Percentiles rank a stretch among this genome's conserved stretches.
These are phyloP conservation scores for Orbilia quercus DNA, from an alignment of 2,329 filamentous ascomycete genomes.

Conservation along the genomic window DNA sequence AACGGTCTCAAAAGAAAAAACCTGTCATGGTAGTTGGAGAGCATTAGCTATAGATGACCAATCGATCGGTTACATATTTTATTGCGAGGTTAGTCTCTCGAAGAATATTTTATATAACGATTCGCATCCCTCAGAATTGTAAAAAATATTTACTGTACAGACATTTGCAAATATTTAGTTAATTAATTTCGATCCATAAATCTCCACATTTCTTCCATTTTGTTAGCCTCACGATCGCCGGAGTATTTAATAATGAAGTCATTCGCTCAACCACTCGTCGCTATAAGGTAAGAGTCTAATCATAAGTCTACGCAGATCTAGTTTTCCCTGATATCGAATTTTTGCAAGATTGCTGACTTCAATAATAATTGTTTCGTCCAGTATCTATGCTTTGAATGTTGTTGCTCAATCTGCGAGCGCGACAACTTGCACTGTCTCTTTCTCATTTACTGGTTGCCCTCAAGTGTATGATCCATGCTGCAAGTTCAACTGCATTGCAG, in stretches of 20 bases:
- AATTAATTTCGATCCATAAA: no score
- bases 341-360: no score
- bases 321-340: no score
- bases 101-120: slow-evolving; percentile 7
- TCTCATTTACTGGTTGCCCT: slow-evolving; percentile 15
- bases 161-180: no score
- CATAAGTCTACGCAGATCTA: no score
- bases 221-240: no score
- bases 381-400: slow-evolving; percentile 9
- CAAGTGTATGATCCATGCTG: slow-evolving; percentile 33
- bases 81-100: no score
- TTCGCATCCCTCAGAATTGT: not conserved
- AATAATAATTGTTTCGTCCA: no score
- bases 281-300: slow-evolving; percentile 11
- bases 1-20: not conserved
- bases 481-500: slow-evolving; percentile 33
- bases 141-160: no score
- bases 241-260: slow-evolving; percentile 27
- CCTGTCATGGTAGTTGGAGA: not conserved
- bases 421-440: slow-evolving; percentile 10
- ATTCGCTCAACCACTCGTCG: slow-evolving; percentile 2
- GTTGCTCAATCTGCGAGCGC: slow-evolving; percentile 13
- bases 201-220: no score
- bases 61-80: no score
- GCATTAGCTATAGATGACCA: no score